phyloP scores from a whole-genome alignment of 2,329 filamentous ascomycete genomes.

The Colletotrichum incanum region DNA sequence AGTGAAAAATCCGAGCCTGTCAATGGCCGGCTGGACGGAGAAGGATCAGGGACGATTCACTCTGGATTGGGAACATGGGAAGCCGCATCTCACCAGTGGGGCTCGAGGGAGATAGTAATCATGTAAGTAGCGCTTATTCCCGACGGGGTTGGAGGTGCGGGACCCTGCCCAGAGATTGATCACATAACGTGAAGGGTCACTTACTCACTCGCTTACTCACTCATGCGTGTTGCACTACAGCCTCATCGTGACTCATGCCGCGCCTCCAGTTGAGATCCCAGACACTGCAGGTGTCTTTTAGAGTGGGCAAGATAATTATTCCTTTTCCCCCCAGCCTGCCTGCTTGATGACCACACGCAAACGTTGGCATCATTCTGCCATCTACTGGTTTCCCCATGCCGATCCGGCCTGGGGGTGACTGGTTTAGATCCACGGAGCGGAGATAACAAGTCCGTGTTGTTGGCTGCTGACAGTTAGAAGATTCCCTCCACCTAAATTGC shows the following conservation, averaged over 20 bases:
- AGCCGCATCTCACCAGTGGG: constrained; percentile 3
- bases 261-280: background rate
- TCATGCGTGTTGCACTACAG: background rate
- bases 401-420: constrained; percentile 4
- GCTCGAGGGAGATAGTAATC: constrained; percentile 10
- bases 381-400: constrained; percentile 1
- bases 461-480: background rate
- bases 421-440: constrained; percentile 15
- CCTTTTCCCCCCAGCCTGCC: background rate
- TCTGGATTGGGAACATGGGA: background rate
- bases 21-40: background rate
- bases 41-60: constrained; percentile 25
- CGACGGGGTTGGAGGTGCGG: background rate
- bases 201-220: constrained; percentile 17
- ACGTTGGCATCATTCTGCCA: constrained; percentile 6
- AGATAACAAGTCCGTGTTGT: constrained; percentile 23
- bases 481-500: background rate
- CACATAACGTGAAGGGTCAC: background rate
- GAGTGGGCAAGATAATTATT: too few relatives aligned
- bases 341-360: constrained; percentile 21
- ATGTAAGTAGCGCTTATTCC: constrained; percentile 25
- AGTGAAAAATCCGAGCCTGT: background rate
- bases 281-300: background rate
- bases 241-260: constrained; percentile 1
- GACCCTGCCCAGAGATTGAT: background rate